Evolutionary conservation across 2,329 filamentous ascomycete species (phyloP), one percentile per base, ranked within the genome.

Genomic region (Penicillium palitans): DNA sequence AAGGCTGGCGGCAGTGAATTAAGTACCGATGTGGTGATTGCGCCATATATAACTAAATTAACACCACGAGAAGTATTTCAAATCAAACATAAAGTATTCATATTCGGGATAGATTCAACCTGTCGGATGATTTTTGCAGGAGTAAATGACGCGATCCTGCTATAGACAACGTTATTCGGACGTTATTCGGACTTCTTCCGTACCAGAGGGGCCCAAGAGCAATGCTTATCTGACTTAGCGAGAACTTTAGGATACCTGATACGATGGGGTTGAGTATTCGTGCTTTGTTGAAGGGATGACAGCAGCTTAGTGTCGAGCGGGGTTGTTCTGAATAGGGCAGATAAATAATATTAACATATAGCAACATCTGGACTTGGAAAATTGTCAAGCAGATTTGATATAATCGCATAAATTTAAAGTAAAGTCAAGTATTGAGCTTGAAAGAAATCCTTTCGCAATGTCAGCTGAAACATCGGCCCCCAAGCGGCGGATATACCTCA

Each of bases 401-500:
- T 9, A 5, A 42, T 12, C 2, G 6, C 12, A 42, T 2, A 42
- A 4, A 42, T 24, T 8, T 0, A 5, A 9, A 42, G 5, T 24
- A 24, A 42, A 24, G 24, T 24, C 6, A 24, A 24, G 13, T 21
- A 21, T 42, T 15, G 6, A 9, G 19, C 19, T 24, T 24, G 13
- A 25, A 24, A 19, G 7, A 17, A 2, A 17, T 6, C 8, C 1
- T 17, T 37, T 6, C 3, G 8, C 6, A 31, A 53, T 45, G 50
- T 29, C 40, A 42, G 27, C 40, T 24, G 50, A 53, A 35, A 53
- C 1, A 10, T 35, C 24, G 41, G 25, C 42, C 10, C 31, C 51
- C 7, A 56, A 56, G 35, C 47, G 57, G 44, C 42, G 57, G 25
- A 72, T 72, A 61, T 69, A 74, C 31, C 72, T 77, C 68, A 77